Conservation (phyloP, 1,284 basidiomycete genomes). For the Ganoderma resinaceum region DNA sequence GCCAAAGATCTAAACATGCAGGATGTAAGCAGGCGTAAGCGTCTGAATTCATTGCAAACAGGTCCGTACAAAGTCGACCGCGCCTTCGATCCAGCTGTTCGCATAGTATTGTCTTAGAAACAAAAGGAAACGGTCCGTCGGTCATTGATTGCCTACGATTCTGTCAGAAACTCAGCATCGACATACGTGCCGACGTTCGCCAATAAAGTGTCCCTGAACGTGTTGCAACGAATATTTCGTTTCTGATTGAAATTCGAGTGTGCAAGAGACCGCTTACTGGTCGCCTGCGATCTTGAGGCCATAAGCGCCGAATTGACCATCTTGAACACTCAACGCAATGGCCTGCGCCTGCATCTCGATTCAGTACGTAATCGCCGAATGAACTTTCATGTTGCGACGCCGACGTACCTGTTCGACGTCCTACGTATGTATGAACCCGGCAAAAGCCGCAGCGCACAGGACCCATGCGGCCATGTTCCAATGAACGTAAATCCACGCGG, state of each 20-base stretch:
- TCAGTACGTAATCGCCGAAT: slow-evolving; percentile 18
- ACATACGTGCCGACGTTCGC: slow-evolving; percentile 52
- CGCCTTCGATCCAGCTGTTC: slow-evolving; percentile 50
- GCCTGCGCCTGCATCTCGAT: slow-evolving; percentile 47
- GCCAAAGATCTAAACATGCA: slow-evolving; percentile 34
- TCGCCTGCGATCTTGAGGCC: slow-evolving; percentile 59
- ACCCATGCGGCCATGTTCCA: slow-evolving; percentile 6
- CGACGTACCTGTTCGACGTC: slow-evolving; percentile 32
- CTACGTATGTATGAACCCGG: slow-evolving; percentile 9
- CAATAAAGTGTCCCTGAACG: slow-evolving; percentile 42
- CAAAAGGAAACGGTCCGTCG: slow-evolving; percentile 4
- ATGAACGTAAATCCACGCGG: slow-evolving; percentile 15
- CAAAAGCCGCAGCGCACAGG: slow-evolving; percentile 1
- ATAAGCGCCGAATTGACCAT: slow-evolving; percentile 56
- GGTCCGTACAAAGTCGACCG: slow-evolving; percentile 56
- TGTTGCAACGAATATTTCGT: background rate
- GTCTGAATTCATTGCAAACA: background rate
- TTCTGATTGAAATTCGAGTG: background rate
- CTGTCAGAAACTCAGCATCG: background rate
- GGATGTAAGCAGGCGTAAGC: background rate
- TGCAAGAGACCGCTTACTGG: slow-evolving; percentile 47
- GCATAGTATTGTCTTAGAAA: slow-evolving; percentile 33
- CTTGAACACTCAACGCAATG: slow-evolving; percentile 61
- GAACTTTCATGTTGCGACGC: slow-evolving; percentile 7
- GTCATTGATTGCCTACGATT: slow-evolving; percentile 25